Evolutionary conservation across 2,329 filamentous ascomycete species (phyloP).

Genomic region (Clarireedia monteithiana): DNA sequence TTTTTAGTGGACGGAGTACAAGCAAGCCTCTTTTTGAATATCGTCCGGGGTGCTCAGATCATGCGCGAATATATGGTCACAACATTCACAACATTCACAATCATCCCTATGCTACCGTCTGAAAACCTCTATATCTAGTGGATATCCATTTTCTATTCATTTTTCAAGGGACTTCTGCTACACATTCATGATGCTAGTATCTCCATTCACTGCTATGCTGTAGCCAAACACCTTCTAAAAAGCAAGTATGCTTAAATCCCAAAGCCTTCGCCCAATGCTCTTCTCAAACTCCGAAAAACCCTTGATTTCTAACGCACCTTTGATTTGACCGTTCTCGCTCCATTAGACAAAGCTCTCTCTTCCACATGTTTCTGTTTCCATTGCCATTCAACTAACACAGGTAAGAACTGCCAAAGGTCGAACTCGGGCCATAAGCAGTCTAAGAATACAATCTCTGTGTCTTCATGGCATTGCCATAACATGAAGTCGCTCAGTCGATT

Average conservation of each 20-base stretch:
- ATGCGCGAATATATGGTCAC: too few relatives aligned
- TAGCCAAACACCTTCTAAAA: not conserved
- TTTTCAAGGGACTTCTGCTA: too few relatives aligned
- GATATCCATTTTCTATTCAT: too few relatives aligned
- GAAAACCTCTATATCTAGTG: too few relatives aligned
- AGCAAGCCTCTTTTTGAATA: too few relatives aligned
- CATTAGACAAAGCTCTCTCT: conserved; percentile 18
- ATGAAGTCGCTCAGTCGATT: conserved; percentile 93
- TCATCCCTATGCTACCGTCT: too few relatives aligned
- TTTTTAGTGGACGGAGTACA: too few relatives aligned
- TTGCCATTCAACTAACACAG: conserved; percentile 87
- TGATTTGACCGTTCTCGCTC: conserved; percentile 13
- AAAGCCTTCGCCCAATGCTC: not conserved
- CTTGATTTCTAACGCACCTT: conserved; percentile 15
- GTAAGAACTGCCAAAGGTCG: conserved; percentile 86
- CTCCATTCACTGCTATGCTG: not conserved
- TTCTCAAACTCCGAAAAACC: not conserved
- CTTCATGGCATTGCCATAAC: conserved; percentile 95
- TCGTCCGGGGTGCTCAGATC: too few relatives aligned
- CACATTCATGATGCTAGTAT: too few relatives aligned
- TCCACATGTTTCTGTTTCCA: conserved; percentile 41
- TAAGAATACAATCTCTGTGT: conserved; percentile 87
- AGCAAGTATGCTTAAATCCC: not conserved
- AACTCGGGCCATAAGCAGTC: conserved; percentile 95
- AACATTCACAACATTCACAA: too few relatives aligned